Evolutionary conservation across 495 filamentous ascomycete genomes (phyloP), one percentile per base, ranked within the genome.

Genomic region (Tuber borchii): DNA sequence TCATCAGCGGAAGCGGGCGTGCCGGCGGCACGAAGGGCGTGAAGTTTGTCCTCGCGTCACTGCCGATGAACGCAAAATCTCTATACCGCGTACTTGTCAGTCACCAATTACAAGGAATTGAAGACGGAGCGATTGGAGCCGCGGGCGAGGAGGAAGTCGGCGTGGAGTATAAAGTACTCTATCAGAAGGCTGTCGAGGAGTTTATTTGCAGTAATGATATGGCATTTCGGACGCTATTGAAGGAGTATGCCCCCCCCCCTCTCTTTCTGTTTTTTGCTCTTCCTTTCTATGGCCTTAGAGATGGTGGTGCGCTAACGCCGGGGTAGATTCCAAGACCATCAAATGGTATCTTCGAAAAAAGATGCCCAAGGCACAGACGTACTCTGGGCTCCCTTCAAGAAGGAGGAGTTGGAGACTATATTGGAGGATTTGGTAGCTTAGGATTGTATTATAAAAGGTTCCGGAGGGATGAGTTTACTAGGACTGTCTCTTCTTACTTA

Each of bases 171-270:
- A 87, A 92, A 22, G 88, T 92, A 78, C 85, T 98, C 74, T 99
- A 98, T 85, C 93, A 95, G 82, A 97, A 96, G 84, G 94, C 94
- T 26, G 91, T 93, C 37, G 95, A 97, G 84, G 93, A 97, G 83
- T 97, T 99, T 84, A 94, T 98, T 61, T 97, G 95, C 78, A 94
- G 93, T 79, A 96, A 91, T 75, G 95, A 99, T 87, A 93, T 97
- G 89, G 93, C 91, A 80, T 99, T 98, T 84, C 87, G 95, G 77
- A 95, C 93, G 43, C 77, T 99, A 84, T 83, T 99, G 81, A 98
- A 97, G 85, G 95, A 99, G 88, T 93, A 85, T 71, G 91, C 85
- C 12, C 71, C 45, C 45, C 51, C 51, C 10, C 19, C 69, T n/a
- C 65, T 31, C 22, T 19, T 42, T 22, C 39, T 34, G 39, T 65